Base-by-base conservation (phyloP, 192 early-diverging fungal species). In the Lobosporangium transversale region DNA sequence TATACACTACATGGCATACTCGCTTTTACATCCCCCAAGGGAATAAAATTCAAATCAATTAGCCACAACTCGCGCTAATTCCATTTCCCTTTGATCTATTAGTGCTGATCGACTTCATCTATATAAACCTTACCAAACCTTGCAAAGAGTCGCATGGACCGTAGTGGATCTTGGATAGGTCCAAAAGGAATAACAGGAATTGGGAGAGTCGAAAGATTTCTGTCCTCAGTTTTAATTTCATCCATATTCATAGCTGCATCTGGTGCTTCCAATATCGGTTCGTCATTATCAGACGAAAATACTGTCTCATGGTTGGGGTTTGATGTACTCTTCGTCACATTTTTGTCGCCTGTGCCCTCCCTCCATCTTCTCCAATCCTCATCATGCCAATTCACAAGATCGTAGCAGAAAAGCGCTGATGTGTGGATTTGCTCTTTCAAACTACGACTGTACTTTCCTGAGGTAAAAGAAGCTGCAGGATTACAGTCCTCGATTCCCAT, bases 161-260 rank as follows among this genome's bases (percentile, higher is more conserved):
- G 65, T n/a, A 88, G 57, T 26, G 84, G 86, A 51, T 88, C 86
- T 20, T 88, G 85, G 4, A 54, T 67, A n/a, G 86, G 78, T 5
- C 86, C 86, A 58, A 88, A 88, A 9, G 80, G 80, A 53, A 88
- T 51, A 4, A 35, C 33, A 7, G 80, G 70, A 5, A 67, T 29
- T 24, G 65, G 67, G 7, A 57, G 17, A n/a, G 53, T 60, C 0
- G 66, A 48, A 12, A 64, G 32, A 7, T 47, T 18, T 15, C 64
- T 42, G 15, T 50, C 32, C 23, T 73, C 53, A 8, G 69, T 18
- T 31, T 58, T 73, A 36, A 62, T 70, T 15, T 62, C 58, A 10
- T 70, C 49, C 24, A 73, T 68, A 47, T 73, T 73, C 56, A 67
- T 45, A 32, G 20, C 69, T 24, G 21, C 49, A n/a, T 50, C 59